These are phyloP conservation scores for Melanogaster broomeanus DNA, from an alignment of 768 basidiomycete species.

Conservation along the genomic window DNA sequence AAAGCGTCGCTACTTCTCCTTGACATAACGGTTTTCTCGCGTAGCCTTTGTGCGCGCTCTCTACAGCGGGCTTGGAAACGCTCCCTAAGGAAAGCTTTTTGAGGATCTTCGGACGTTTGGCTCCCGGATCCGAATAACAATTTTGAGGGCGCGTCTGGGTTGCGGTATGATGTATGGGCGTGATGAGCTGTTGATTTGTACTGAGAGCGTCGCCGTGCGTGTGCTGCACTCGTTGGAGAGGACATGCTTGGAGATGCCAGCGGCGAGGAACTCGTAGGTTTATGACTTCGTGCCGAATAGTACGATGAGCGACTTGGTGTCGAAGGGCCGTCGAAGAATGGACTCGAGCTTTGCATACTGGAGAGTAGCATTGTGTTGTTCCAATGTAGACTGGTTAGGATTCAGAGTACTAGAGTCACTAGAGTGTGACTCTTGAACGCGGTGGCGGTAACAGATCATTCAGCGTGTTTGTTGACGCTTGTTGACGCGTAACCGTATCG, in stretches of 20 bases:
- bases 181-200: conserved; percentile 46
- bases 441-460: conserved; percentile 4
- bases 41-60: conserved; percentile 58
- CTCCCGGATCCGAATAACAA: conserved; percentile 13
- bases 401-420: neutral
- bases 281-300: conserved; percentile 28
- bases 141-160: conserved; percentile 12
- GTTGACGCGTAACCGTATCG: conserved; percentile 29
- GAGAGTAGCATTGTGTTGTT: conserved; percentile 15
- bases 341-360: conserved; percentile 29
- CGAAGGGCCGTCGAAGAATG: conserved; percentile 30
- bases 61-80: conserved; percentile 62
- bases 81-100: conserved; percentile 57
- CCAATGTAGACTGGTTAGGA: too few relatives aligned
- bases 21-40: conserved; percentile 46
- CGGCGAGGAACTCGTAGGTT: conserved; percentile 52
- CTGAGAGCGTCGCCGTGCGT: conserved; percentile 54
- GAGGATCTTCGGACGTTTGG: conserved; percentile 42
- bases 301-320: conserved; percentile 40
- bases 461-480: conserved; percentile 22
- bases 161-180: conserved; percentile 28
- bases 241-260: conserved; percentile 46
- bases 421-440: conserved; percentile 9
- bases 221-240: conserved; percentile 47
- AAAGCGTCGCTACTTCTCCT: conserved; percentile 48